phyloP scores from a whole-genome alignment of 768 basidiomycete species.

The Phlegmacium glaucopus region DNA sequence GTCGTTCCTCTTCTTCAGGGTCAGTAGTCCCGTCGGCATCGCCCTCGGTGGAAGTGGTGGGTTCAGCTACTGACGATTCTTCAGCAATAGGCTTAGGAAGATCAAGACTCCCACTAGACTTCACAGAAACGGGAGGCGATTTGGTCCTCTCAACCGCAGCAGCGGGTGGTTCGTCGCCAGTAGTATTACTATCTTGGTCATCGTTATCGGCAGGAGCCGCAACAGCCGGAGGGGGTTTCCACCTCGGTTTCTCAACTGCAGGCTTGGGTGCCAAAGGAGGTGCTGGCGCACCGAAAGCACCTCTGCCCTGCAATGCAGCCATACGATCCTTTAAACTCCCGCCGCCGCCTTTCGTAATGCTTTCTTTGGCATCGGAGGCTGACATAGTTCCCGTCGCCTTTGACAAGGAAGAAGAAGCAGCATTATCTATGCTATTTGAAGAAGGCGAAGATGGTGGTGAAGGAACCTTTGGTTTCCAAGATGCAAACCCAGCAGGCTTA shows the following conservation, averaged over 20 bases:
- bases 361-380: constrained; percentile 84
- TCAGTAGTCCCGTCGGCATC: constrained; percentile 28
- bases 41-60: constrained; percentile 1
- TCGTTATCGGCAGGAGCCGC: constrained; percentile 45
- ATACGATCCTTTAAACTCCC: constrained; percentile 90
- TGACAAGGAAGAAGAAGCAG: constrained; percentile 15
- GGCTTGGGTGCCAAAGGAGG: constrained; percentile 54
- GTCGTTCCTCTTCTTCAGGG: constrained; percentile 70
- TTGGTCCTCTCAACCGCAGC: constrained; percentile 26
- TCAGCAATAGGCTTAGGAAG: constrained; percentile 6
- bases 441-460: constrained; percentile 47
- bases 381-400: constrained; percentile 53
- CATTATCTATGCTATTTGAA: constrained; percentile 22
- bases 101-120: constrained; percentile 13
- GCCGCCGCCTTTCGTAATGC: constrained; percentile 72
- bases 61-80: too few relatives aligned
- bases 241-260: constrained; percentile 69
- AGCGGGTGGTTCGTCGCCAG: constrained; percentile 12
- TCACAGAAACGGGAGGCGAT: constrained; percentile 31
- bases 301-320: constrained; percentile 86
- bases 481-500: constrained; percentile 59
- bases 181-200: constrained; percentile 19
- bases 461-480: constrained; percentile 67
- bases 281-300: constrained; percentile 65
- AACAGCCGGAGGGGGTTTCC: constrained; percentile 74